Conservation (phyloP, 306 rosid genomes). For the Vicia faba region DNA sequence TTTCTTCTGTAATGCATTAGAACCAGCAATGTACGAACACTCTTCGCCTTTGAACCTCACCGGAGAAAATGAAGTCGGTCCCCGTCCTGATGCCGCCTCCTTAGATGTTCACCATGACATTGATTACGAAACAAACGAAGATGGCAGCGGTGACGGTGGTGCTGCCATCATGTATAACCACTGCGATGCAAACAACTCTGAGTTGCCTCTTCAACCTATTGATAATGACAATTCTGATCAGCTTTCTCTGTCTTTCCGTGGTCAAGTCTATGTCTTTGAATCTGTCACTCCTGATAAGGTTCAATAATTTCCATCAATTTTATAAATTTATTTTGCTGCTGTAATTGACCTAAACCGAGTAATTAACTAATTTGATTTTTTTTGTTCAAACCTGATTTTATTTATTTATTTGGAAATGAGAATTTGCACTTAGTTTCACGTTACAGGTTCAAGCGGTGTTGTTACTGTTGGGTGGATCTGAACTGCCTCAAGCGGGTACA, state of each 20-base stretch:
- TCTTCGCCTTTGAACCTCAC: slow-evolving; percentile 41
- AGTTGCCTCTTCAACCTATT: slow-evolving; percentile 24
- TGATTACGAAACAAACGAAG: slow-evolving; percentile 62
- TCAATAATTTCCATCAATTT: slow-evolving; percentile 2
- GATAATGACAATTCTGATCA: slow-evolving; percentile 67
- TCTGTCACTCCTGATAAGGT: slow-evolving; percentile 87
- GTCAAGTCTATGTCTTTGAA: slow-evolving; percentile 89
- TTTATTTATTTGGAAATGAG: neutral
- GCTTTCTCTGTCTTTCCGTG: slow-evolving; percentile 90
- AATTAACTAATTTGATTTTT: slow-evolving; percentile 1
- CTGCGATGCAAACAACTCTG: slow-evolving; percentile 42
- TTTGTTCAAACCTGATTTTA: neutral
- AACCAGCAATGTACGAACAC: slow-evolving; percentile 68
- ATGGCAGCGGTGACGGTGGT: slow-evolving; percentile 40
- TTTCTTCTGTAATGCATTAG: slow-evolving; percentile 47
- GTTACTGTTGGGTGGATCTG: slow-evolving; percentile 82
- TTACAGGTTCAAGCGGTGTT: slow-evolving; percentile 86
- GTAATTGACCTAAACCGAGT: slow-evolving; percentile 13
- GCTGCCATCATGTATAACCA: slow-evolving; percentile 52
- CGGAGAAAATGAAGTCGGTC: slow-evolving; percentile 36
- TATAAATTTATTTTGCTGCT: neutral
- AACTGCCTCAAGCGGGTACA: slow-evolving; percentile 54
- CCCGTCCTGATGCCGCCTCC: slow-evolving; percentile 41
- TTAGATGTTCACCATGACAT: slow-evolving; percentile 59
- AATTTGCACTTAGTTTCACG: slow-evolving; percentile 9